A percentile compares a stretch with the other conserved stretches of the same genome.
Conservation (phyloP, 2,329 filamentous ascomycete genomes). For the Talaromyces sp. region DNA sequence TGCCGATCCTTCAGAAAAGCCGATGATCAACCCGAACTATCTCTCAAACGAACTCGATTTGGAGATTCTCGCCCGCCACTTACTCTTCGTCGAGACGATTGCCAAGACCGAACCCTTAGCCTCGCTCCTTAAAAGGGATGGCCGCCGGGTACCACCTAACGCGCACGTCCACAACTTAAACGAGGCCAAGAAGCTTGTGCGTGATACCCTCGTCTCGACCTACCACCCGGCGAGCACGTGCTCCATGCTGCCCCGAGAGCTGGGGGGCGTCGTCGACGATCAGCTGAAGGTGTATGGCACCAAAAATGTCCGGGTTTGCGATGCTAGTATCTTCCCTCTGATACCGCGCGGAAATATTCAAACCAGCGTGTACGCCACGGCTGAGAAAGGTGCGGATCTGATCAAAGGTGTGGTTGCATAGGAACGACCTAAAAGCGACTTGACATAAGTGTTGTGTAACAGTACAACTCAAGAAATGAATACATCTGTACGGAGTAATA, state of each 20-base stretch:
- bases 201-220: neutral
- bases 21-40: neutral
- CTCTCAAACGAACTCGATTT: neutral
- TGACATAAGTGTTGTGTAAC: too few relatives aligned
- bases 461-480: too few relatives aligned
- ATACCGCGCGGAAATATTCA: conserved; percentile 25
- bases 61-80: neutral
- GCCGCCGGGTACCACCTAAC: neutral
- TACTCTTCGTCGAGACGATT: neutral
- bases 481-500: too few relatives aligned
- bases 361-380: conserved; percentile 26
- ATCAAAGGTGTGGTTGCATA: conserved; percentile 15
- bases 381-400: conserved; percentile 29
- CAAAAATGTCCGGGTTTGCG: conserved; percentile 20
- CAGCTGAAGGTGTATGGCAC: conserved; percentile 23
- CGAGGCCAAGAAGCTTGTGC: neutral
- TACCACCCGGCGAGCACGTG: conserved; percentile 20
- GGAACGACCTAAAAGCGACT: too few relatives aligned
- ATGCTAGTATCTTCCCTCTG: conserved; percentile 24
- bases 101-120: neutral
- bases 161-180: neutral
- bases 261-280: conserved; percentile 22
- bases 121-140: neutral
- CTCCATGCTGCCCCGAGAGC: conserved; percentile 18
- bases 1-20: neutral